Base-by-base conservation (phyloP, 2,329 filamentous ascomycete genomes). In the Fusarium decemcellulare region DNA sequence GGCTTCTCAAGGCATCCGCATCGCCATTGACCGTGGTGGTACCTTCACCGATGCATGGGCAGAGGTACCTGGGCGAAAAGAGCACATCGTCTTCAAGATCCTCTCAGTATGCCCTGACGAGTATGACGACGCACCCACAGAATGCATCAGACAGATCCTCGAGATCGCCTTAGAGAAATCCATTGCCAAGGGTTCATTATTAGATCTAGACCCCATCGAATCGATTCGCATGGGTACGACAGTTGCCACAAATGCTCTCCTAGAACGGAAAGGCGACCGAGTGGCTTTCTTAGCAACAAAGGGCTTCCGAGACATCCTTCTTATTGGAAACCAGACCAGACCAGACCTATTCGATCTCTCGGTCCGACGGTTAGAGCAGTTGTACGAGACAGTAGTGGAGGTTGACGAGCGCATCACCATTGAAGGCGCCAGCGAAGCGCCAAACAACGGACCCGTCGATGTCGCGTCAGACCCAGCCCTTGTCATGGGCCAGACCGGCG, bases 171-270 rank as follows among this genome's bases (percentile, higher is more conserved):
- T 77, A 2, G 74, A 75, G 5, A 73, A 72, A 7, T 64, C 76
- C 3, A 72, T 82, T 15, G 78, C 81, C 0, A 73, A 79, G 6
- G 80, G 78, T 1, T 72, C 76, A 2, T 59, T 77, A 8, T 54
- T 83, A 11, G 78, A 82, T 11, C 76, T 81, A 2, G 76, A 75
- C 0, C 72, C 77, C 11, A 77, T 83, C 39, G 90, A 92, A 75
- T 91, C 88, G 60, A 93, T 93, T 73, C 88, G 92, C 23, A 93
- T 93, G 91, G 92, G 92, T n/a, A 94, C 92, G 1, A 94, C 92
- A 0, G 92, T 94, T 3, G 92, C 92, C 2, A 94, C 92, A 0
- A 94, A 94, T 77, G 92, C 92, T 2, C 80, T 94, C n/a, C 81
- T 94, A 2, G 92, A 94, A 75, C 82, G 91, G 42, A 93, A 93